Percentiles rank a stretch among this genome's conserved stretches.
These are phyloP conservation scores for Tolypocladium guangdongense DNA, from an alignment of 2,329 filamentous ascomycete genomes.

Conservation along the genomic window DNA sequence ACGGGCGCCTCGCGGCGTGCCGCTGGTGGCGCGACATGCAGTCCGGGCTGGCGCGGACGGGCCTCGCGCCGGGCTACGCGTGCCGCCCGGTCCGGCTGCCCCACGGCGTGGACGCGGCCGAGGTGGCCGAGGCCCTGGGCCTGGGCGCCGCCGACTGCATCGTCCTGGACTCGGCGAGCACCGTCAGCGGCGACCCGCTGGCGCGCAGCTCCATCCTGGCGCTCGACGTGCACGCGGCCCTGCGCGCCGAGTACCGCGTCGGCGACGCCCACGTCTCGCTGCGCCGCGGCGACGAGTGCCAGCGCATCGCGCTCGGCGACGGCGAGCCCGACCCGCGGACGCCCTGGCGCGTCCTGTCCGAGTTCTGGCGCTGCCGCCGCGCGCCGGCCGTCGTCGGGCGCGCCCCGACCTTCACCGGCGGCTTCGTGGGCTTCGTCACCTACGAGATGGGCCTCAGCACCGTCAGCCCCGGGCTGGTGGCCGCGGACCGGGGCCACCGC, in stretches of 20 bases:
- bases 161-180: constrained; percentile 50
- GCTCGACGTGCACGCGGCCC: constrained; percentile 45
- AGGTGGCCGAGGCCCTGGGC: constrained; percentile 42
- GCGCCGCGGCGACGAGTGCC: constrained; percentile 16
- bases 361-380: constrained; percentile 25
- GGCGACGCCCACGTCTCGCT: constrained; percentile 29
- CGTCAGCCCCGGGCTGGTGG: constrained; percentile 17
- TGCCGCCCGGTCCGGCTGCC: constrained; percentile 33
- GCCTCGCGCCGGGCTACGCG: constrained; percentile 22
- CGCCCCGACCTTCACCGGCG: constrained; percentile 67
- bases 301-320: constrained; percentile 11
- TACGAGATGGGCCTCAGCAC: constrained; percentile 65
- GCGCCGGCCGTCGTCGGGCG: constrained; percentile 10
- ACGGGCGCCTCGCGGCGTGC: constrained; percentile 9
- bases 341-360: constrained; percentile 41
- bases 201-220: constrained; percentile 64
- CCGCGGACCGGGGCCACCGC: constrained; percentile 19
- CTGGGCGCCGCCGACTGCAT: constrained; percentile 33
- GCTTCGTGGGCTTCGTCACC: constrained; percentile 73
- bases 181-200: constrained; percentile 28
- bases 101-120: constrained; percentile 34
- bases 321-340: constrained; percentile 17
- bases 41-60: constrained; percentile 16
- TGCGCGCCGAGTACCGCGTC: constrained; percentile 46
- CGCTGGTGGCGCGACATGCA: constrained; percentile 14